Evolutionary conservation across 2,329 filamentous ascomycete species (phyloP), one percentile per base, ranked within the genome.

Genomic region (Amauroascus verrucosus): DNA sequence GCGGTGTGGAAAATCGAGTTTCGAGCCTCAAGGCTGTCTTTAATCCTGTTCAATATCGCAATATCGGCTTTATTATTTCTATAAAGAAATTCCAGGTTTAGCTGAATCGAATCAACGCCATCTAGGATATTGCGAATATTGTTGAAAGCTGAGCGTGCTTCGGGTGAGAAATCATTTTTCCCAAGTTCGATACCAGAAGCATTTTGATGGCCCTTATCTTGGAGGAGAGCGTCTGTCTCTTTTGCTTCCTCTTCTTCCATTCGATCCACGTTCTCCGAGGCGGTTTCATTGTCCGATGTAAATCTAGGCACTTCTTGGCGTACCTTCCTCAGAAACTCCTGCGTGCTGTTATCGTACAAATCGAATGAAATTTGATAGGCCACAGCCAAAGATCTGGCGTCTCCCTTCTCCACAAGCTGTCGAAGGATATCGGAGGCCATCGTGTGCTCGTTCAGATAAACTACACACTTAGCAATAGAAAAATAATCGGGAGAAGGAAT

Each of bases 1-100:
- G 90, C 89, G 1, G 89, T 95, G 70, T 98, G 93, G 79, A 97
- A 97, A 61, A 98, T 98, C 30, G 91, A 97, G 72, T 95, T 97
- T 51, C 94, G 82, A 33, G 90, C 89, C 67, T 98, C 93, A 14
- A 98, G 75, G 62, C 90, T 96, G 68, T 98, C 93, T 48, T 91
- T 86, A 43, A 98, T 84, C 74, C 95, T 96, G 78, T 96, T 96
- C 54, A 98, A 76, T 57, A 98, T 93, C 62, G 83, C 86, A 59
- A 89, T 79, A 65, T 98, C 93, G 37, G 89, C 90, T 65, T 86
- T 89, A 72, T 96, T 96, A 71, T 90, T 96, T 62, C 93, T 82
- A 75, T 91, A 96, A 9, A 98, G 77, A 70, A 98, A 98, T 67
- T 98, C 93, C 30, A 98, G 80, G 66, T 96, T 96, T 51, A 98